Percentiles rank a stretch among this genome's conserved stretches.
Conservation (phyloP, 306 rosid species). For the Cicer arietinum region DNA sequence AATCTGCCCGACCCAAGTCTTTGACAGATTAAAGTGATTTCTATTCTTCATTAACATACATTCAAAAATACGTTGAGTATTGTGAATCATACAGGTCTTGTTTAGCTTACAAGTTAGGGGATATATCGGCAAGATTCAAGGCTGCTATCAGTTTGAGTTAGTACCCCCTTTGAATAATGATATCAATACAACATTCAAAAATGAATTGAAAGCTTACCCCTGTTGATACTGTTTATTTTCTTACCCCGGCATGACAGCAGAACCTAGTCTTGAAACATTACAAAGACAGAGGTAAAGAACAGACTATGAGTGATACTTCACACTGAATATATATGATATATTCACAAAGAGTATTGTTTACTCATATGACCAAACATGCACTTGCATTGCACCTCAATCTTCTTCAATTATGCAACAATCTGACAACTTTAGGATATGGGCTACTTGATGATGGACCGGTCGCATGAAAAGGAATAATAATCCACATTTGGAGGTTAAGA, state of each 20-base stretch:
- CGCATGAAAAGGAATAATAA: conserved; percentile 32
- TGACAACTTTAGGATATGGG: conserved; percentile 32
- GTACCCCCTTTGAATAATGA: background rate
- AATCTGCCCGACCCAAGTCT: background rate
- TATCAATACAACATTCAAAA: conserved; percentile 29
- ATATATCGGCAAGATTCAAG: background rate
- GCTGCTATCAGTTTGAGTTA: background rate
- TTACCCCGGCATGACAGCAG: conserved; percentile 20
- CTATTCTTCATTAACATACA: background rate
- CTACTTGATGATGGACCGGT: conserved; percentile 30
- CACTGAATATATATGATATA: conserved; percentile 6
- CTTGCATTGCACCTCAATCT: conserved; percentile 34
- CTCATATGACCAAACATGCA: conserved; percentile 19
- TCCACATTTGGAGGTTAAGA: conserved; percentile 39
- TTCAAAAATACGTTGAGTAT: background rate
- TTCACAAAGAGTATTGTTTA: background rate
- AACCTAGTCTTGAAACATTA: conserved; percentile 8
- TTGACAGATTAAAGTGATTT: conserved; percentile 7
- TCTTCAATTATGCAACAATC: conserved; percentile 8
- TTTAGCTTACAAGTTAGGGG: conserved; percentile 3
- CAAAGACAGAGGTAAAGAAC: background rate
- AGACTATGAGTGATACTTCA: background rate
- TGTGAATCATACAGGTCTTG: conserved; percentile 14
- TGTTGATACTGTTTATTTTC: background rate
- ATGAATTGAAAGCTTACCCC: conserved; percentile 15